Conservation (phyloP, 148 eudicot species). For the Amaranthus cruentus region DNA sequence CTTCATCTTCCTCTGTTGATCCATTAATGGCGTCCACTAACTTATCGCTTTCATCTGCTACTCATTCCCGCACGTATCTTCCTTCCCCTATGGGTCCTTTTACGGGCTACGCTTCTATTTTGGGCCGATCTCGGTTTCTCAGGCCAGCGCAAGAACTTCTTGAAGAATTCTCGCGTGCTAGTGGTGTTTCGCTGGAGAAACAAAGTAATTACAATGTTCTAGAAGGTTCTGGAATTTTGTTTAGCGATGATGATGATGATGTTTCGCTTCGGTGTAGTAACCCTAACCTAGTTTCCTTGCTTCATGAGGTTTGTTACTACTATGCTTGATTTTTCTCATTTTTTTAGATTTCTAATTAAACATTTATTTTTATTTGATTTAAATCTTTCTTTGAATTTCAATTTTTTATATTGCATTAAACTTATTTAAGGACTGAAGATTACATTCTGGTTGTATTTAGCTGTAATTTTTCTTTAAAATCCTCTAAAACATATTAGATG, state of each 20-base stretch:
- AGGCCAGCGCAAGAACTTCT: constrained; percentile 42
- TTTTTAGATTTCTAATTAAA: no score
- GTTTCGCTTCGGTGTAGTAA: constrained; percentile 20
- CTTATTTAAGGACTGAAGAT: no score
- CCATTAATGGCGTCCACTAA: constrained; percentile 1
- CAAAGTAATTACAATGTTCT: constrained; percentile 13
- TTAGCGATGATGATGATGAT: constrained; percentile 15
- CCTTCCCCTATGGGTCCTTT: constrained; percentile 40
- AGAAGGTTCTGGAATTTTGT: constrained; percentile 29
- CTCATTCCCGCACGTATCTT: constrained; percentile 25
- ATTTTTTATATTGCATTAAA: no score
- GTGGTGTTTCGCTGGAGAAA: constrained; percentile 8
- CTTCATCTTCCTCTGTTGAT: neutral
- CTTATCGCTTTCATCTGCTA: constrained; percentile 17
- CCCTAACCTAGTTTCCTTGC: constrained; percentile 38
- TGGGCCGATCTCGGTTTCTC: constrained; percentile 41
- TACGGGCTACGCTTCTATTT: constrained; percentile 44
- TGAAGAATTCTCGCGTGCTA: constrained; percentile 23
- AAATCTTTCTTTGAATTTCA: no score
- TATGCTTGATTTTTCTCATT: no score
- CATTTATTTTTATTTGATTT: no score
- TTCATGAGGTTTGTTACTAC: constrained; percentile 30
- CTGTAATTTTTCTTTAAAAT: no score
- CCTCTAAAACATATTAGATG: no score
- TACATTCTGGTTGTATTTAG: no score